phyloP scores from a whole-genome alignment of 148 eudicot species.

The Polygonum aviculare region DNA sequence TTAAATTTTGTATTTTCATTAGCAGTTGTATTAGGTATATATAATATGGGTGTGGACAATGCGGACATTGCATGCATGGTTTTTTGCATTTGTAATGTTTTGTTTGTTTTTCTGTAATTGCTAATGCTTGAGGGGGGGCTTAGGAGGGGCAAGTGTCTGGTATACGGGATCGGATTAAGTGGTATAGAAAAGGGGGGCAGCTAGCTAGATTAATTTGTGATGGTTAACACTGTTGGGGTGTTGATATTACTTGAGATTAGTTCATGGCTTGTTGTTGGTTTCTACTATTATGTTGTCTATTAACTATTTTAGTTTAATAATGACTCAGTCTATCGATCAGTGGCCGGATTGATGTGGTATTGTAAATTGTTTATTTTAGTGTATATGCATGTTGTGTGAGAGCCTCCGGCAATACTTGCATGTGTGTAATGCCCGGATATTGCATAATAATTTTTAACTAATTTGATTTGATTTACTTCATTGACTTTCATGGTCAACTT shows the following conservation, averaged over 20 bases:
- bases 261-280: not conserved
- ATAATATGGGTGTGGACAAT: slow-evolving; percentile 7
- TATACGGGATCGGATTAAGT: not conserved
- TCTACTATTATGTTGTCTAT: not conserved
- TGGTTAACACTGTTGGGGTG: not conserved
- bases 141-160: slow-evolving; percentile 5
- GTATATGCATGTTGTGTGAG: not conserved
- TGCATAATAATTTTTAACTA: too few relatives aligned
- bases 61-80: slow-evolving; percentile 5
- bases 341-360: too few relatives aligned
- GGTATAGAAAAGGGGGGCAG: not conserved
- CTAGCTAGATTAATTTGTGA: not conserved
- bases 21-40: not conserved
- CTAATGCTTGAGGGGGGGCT: not conserved
- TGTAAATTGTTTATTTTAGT: not conserved
- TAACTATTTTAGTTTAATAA: not conserved
- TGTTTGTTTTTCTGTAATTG: not conserved
- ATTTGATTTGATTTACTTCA: not conserved
- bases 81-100: not conserved
- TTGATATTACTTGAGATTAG: not conserved
- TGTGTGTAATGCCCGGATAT: not conserved
- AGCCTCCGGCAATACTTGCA: too few relatives aligned
- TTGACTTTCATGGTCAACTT: not conserved
- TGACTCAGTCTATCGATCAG: too few relatives aligned
- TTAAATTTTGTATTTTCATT: not conserved